phyloP scores from a whole-genome alignment of 495 filamentous ascomycete genomes.

The Tuber calosporum region DNA sequence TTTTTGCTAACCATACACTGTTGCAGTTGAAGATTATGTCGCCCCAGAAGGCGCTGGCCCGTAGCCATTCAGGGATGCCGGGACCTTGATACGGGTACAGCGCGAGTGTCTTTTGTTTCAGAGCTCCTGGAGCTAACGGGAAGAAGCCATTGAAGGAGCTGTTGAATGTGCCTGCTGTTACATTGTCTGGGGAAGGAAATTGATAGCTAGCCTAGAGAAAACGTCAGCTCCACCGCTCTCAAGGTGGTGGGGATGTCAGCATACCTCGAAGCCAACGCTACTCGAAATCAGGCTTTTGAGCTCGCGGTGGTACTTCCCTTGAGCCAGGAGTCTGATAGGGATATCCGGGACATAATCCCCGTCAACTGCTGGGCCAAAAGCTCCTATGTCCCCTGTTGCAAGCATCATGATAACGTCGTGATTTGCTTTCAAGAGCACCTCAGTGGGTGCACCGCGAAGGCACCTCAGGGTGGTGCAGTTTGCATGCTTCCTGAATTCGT shows the following conservation, averaged over 20 bases:
- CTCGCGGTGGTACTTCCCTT: slow-evolving; percentile 52
- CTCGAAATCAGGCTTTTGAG: slow-evolving; percentile 51
- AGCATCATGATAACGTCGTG: slow-evolving; percentile 1
- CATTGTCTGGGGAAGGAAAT: slow-evolving; percentile 39
- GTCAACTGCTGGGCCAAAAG: slow-evolving; percentile 56
- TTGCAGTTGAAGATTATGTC: slow-evolving; percentile 48
- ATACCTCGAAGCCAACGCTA: slow-evolving; percentile 28
- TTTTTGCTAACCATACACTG: slow-evolving; percentile 45
- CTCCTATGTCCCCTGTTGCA: neutral
- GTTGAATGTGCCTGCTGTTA: slow-evolving; percentile 41
- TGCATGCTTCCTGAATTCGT: slow-evolving; percentile 14
- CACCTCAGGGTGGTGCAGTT: slow-evolving; percentile 28
- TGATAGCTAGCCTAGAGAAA: slow-evolving; percentile 37
- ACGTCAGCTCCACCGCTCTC: slow-evolving; percentile 24
- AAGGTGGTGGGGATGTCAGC: slow-evolving; percentile 13
- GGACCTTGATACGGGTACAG: slow-evolving; percentile 46
- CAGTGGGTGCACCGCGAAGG: slow-evolving; percentile 26
- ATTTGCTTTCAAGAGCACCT: slow-evolving; percentile 19
- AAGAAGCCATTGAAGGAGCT: slow-evolving; percentile 10
- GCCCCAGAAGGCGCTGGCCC: slow-evolving; percentile 42
- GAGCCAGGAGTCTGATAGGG: slow-evolving; percentile 52
- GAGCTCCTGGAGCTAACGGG: slow-evolving; percentile 22
- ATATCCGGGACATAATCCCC: slow-evolving; percentile 53
- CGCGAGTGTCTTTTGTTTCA: slow-evolving; percentile 39
- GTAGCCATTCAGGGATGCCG: slow-evolving; percentile 41